phyloP scores from a whole-genome alignment of 352 stramenopile species.

The Pythium dissotocum region DNA sequence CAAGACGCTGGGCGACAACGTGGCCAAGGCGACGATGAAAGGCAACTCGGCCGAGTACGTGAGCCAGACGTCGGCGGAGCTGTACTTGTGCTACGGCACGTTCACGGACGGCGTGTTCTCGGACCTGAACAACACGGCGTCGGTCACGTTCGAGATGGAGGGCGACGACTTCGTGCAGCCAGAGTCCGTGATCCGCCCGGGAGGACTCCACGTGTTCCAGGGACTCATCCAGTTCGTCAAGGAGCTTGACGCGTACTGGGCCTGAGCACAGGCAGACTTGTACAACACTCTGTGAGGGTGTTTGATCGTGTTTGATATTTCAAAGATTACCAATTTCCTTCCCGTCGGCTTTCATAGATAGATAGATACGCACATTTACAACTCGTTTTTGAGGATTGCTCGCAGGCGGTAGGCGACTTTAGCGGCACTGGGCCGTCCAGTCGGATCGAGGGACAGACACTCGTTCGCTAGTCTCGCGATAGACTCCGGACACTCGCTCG shows the following conservation, averaged over 20 bases:
- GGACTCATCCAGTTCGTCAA: constrained; percentile 34
- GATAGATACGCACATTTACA: neutral
- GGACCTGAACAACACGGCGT: constrained; percentile 35
- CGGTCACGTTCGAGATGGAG: constrained; percentile 40
- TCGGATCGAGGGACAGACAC: neutral
- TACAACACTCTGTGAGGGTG: constrained; percentile 3
- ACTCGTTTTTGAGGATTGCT: neutral
- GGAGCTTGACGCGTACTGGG: constrained; percentile 29
- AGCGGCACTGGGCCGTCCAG: neutral
- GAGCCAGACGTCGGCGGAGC: constrained; percentile 27
- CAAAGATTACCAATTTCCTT: neutral
- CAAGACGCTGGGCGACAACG: constrained; percentile 33
- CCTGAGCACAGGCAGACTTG: constrained; percentile 4
- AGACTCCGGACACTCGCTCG: neutral
- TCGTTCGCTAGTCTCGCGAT: neutral
- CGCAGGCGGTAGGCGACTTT: neutral
- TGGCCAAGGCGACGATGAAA: constrained; percentile 27
- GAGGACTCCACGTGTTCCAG: constrained; percentile 29
- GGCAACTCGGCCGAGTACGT: constrained; percentile 19
- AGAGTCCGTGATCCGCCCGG: constrained; percentile 31
- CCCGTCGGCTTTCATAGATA: too few species aligned
- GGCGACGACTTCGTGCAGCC: constrained; percentile 31
- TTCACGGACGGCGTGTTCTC: constrained; percentile 37
- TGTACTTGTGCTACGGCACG: constrained; percentile 40
- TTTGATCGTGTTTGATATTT: neutral